phyloP scores from a whole-genome alignment of 176 grass and related monocot species.

The maize (Zea mays) region DNA sequence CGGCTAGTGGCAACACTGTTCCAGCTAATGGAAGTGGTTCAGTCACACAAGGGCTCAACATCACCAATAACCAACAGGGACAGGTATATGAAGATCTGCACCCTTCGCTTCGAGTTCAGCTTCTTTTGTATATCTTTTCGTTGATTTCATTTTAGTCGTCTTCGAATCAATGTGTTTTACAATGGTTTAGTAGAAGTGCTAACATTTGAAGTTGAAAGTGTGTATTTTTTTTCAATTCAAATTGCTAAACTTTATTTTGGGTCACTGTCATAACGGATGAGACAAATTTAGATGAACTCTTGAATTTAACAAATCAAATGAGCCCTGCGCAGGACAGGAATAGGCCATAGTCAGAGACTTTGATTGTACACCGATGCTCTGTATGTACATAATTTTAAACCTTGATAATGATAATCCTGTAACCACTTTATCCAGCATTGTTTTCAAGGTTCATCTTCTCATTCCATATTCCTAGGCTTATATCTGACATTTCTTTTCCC shows the following conservation, averaged over 20 bases:
- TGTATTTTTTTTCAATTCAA: not conserved
- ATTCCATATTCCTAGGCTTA: not conserved
- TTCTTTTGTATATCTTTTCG: too few species aligned
- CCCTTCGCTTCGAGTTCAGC: too few species aligned
- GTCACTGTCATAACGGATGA: not conserved
- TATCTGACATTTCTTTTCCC: conserved; percentile 18
- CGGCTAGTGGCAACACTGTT: too few species aligned
- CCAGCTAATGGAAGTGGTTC: too few species aligned
- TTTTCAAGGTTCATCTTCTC: not conserved
- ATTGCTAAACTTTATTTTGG: not conserved
- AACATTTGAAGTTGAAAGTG: too few species aligned
- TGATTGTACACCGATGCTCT: not conserved
- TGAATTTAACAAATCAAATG: not conserved
- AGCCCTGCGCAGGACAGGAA: not conserved
- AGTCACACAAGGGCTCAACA: too few species aligned
- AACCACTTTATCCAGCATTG: not conserved
- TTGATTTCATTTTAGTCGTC: too few species aligned
- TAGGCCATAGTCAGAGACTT: not conserved
- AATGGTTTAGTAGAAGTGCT: too few species aligned
- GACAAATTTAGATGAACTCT: not conserved
- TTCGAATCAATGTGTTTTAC: too few species aligned
- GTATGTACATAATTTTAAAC: not conserved
- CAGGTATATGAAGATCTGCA: too few species aligned
- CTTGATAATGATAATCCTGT: not conserved
- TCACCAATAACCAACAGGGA: too few species aligned